Percentiles rank a stretch among this genome's conserved stretches.
Evolutionary conservation across 2,329 filamentous ascomycete species (phyloP).

Genomic region (Bipolaris victoriae): DNA sequence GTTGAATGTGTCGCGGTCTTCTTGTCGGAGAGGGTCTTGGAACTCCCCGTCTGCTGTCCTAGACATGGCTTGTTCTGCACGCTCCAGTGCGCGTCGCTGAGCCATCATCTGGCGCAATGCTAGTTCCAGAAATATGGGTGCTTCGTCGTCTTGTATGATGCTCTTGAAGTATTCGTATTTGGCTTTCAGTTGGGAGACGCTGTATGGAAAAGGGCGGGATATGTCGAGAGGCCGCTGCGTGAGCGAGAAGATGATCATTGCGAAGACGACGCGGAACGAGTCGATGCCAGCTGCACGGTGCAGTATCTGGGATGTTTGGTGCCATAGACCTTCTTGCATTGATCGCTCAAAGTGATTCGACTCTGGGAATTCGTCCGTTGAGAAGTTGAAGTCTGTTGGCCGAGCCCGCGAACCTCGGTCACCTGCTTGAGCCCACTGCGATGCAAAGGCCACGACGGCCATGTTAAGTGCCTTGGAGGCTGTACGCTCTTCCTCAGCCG

Average conservation of each 20-base stretch:
- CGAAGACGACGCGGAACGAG: slow-evolving; percentile 53
- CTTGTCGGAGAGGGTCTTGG: slow-evolving; percentile 30
- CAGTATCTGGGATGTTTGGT: slow-evolving; percentile 49
- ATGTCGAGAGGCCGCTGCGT: slow-evolving; percentile 48
- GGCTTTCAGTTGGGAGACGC: neutral
- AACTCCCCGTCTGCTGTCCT: slow-evolving; percentile 17
- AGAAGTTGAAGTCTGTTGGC: slow-evolving; percentile 26
- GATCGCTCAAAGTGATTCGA: slow-evolving; percentile 41
- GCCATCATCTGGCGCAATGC: slow-evolving; percentile 14
- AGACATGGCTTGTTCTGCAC: slow-evolving; percentile 13
- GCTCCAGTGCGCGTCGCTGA: slow-evolving; percentile 13
- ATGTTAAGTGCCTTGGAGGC: slow-evolving; percentile 56
- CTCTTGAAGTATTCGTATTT: slow-evolving; percentile 12
- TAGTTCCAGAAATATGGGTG: slow-evolving; percentile 11
- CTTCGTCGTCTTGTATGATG: slow-evolving; percentile 12
- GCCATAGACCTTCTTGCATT: slow-evolving; percentile 50
- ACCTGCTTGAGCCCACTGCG: slow-evolving; percentile 54
- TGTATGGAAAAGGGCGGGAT: neutral
- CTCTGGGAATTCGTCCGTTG: slow-evolving; percentile 1
- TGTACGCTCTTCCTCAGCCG: slow-evolving; percentile 47
- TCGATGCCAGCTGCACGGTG: slow-evolving; percentile 47
- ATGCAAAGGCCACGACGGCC: slow-evolving; percentile 59
- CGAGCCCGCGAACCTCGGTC: slow-evolving; percentile 23
- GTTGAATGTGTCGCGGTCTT: slow-evolving; percentile 56
- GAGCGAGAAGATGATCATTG: slow-evolving; percentile 53